Evolutionary conservation across 2,329 filamentous ascomycete species (phyloP).

Genomic region (Pyrenophora tritici-repentis): DNA sequence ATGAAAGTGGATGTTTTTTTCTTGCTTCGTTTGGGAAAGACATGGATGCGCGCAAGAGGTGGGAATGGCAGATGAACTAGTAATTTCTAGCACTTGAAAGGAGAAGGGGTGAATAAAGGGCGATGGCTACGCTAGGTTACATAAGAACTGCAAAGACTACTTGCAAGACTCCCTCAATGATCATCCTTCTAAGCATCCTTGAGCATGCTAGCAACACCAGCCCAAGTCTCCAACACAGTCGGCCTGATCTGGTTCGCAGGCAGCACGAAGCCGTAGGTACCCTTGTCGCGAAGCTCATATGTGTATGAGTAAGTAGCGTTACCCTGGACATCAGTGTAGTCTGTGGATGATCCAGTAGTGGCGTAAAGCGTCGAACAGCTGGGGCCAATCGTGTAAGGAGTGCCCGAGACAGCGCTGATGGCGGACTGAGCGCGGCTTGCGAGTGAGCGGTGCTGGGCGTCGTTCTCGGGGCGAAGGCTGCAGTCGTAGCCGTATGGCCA

Average conservation of each 20-base stretch:
- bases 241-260: slow-evolving; percentile 56
- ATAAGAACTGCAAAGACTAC: too few species aligned
- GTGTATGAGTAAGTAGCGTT: slow-evolving; percentile 54
- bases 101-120: too few species aligned
- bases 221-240: slow-evolving; percentile 54
- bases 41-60: too few species aligned
- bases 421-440: slow-evolving; percentile 56
- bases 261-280: slow-evolving; percentile 54
- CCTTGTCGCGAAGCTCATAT: slow-evolving; percentile 56
- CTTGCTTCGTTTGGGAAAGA: too few species aligned
- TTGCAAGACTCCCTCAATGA: too few species aligned
- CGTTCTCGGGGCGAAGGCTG: slow-evolving; percentile 52
- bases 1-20: not conserved
- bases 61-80: too few species aligned
- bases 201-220: slow-evolving; percentile 43
- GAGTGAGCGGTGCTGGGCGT: slow-evolving; percentile 56
- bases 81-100: too few species aligned
- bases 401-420: slow-evolving; percentile 60
- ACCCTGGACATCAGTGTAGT: slow-evolving; percentile 51
- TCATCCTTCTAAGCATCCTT: slow-evolving; percentile 21
- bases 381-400: slow-evolving; percentile 51
- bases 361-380: slow-evolving; percentile 66
- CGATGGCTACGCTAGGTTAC: too few species aligned
- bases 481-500: slow-evolving; percentile 65
- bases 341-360: slow-evolving; percentile 53